Percentiles rank a stretch among this genome's conserved stretches.
Evolutionary conservation across 73 alveolate genomes (phyloP).

Genomic region (Paramecium primaurelia): DNA sequence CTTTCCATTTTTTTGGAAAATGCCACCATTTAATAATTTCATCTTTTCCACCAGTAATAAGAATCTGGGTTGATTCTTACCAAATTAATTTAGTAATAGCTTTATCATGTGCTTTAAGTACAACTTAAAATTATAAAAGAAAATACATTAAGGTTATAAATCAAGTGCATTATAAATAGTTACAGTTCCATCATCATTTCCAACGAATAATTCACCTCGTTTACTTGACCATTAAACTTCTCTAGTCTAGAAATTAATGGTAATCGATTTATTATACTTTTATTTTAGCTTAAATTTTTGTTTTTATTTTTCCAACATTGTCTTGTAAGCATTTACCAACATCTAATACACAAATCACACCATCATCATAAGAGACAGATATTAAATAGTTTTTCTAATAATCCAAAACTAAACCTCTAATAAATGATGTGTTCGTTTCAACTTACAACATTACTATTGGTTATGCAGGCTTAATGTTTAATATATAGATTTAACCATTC

Average conservation of each 20-base stretch:
- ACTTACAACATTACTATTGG: background rate
- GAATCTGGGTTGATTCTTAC: slow-evolving; percentile 26
- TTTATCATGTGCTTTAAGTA: slow-evolving; percentile 51
- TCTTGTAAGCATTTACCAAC: slow-evolving; percentile 37
- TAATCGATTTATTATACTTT: background rate
- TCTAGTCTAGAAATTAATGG: slow-evolving; percentile 22
- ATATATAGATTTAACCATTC: slow-evolving; percentile 25
- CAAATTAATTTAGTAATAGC: slow-evolving; percentile 58
- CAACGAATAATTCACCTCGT: slow-evolving; percentile 56
- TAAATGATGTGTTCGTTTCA: background rate
- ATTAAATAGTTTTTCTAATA: slow-evolving; percentile 34
- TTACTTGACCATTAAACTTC: slow-evolving; percentile 55
- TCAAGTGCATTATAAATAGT: slow-evolving; percentile 53
- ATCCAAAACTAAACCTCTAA: slow-evolving; percentile 56
- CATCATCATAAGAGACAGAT: slow-evolving; percentile 52
- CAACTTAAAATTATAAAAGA: background rate
- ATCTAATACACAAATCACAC: slow-evolving; percentile 42
- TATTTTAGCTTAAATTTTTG: slow-evolving; percentile 35
- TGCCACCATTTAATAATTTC: slow-evolving; percentile 28
- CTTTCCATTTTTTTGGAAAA: slow-evolving; percentile 22
- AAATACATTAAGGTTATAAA: slow-evolving; percentile 40
- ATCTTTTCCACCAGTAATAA: slow-evolving; percentile 36
- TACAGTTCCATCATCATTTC: slow-evolving; percentile 61
- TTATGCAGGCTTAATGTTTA: background rate
- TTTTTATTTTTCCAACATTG: slow-evolving; percentile 23